Evolutionary conservation across 78 protist genomes (phyloP), one percentile per base, ranked within the genome.

Genomic region (Dictyostelium capitatum): DNA sequence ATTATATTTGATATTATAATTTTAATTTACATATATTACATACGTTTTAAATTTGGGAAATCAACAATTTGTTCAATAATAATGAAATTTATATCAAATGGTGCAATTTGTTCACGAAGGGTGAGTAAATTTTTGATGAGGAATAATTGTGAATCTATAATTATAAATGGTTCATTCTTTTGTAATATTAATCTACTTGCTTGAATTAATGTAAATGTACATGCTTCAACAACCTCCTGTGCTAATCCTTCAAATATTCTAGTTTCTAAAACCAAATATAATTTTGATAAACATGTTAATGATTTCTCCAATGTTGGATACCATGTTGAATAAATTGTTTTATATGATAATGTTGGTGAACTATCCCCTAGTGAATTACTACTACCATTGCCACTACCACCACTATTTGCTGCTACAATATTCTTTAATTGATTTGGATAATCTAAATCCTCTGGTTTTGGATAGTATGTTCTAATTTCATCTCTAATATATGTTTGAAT

Each of bases 181-280:
- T 51, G 65, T 32, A 43, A 51, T 48, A 91, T 91, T 46, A 73
- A 30, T 82, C 50, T 47, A 59, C 95, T 82, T 14, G 84, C 89
- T 79, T 67, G 75, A 9, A 91, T 79, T 6, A 91, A 82, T 23
- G 95, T 82, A 32, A 47, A 74, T 65, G 90, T 67, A 64, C 90
- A 80, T 41, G 95, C 89, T 48, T 82, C 89, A 7, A 91, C 95
- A 3, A 85, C 95, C 47, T 91, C 95, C 43, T 82, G 89, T 65
- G 95, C 95, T n/a, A 91, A 56, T 14, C 95, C 95, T 70, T 91
- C 95, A 79, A 91, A 91, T 14, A 91, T 91, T 53, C 77, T 91
- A 23, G 50, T 91, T 48, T 91, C 95, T 30, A 91, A 85, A 67
- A 83, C 90, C 11, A 91, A 80, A 73, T 91, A 91, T 48, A 91